Evolutionary conservation across 345 rosid genomes (phyloP).

Genomic region (Anastatica hierochuntica): DNA sequence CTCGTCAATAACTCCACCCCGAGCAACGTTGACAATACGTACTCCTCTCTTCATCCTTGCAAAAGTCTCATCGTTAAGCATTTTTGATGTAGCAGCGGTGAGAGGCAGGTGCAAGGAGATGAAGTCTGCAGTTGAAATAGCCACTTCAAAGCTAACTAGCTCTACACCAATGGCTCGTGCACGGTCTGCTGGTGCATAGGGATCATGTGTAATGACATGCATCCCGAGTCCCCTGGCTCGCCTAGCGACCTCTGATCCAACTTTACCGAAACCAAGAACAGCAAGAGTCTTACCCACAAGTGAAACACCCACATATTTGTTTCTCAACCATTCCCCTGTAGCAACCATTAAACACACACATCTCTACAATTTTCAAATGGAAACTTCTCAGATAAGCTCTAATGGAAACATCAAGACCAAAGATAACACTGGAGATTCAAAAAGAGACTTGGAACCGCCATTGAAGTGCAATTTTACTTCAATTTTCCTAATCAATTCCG

Average conservation of each 20-base stretch:
- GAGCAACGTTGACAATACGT: slow-evolving; percentile 43
- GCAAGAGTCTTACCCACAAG: slow-evolving; percentile 47
- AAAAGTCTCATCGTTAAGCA: slow-evolving; percentile 44
- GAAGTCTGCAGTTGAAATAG: slow-evolving; percentile 38
- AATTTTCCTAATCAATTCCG: no score
- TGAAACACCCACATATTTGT: slow-evolving; percentile 40
- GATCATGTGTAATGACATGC: slow-evolving; percentile 47
- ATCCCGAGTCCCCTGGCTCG: slow-evolving; percentile 44
- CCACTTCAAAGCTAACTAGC: slow-evolving; percentile 37
- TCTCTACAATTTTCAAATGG: background rate
- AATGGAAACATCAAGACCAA: background rate
- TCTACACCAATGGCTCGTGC: slow-evolving; percentile 44
- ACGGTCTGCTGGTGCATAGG: slow-evolving; percentile 46
- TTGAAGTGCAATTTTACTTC: background rate
- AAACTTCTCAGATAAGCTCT: background rate
- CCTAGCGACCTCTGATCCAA: slow-evolving; percentile 50
- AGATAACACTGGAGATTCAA: background rate
- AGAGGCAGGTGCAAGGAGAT: slow-evolving; percentile 48
- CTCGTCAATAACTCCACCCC: slow-evolving; percentile 47
- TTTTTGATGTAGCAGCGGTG: slow-evolving; percentile 39
- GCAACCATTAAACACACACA: background rate
- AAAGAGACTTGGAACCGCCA: background rate
- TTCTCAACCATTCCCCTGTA: slow-evolving; percentile 42
- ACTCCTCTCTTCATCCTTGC: slow-evolving; percentile 43
- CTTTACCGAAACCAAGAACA: slow-evolving; percentile 53